Base-by-base conservation (phyloP, 257 asterid genomes). In the Ilex asprella region DNA sequence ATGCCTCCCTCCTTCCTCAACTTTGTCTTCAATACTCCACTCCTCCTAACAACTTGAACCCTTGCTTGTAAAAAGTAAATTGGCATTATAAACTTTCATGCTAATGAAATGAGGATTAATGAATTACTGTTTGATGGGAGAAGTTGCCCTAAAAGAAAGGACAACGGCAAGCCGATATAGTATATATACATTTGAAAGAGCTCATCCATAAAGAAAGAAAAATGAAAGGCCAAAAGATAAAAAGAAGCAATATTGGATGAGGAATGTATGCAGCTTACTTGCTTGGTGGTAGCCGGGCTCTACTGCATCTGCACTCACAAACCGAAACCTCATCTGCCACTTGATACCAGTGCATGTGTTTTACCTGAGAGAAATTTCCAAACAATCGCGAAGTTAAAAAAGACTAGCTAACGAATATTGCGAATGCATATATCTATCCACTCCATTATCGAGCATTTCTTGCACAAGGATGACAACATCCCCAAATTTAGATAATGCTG, bases 221-320 rank as follows among this genome's bases (percentile, higher is more conserved):
- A 12, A 16, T 49, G 44, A 51, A 39, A 16, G 13, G 41, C 11
- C 41, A 43, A 44, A 49, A n/a, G 30, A 16, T 44, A 47, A 52
- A 55, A 55, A 56, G 13, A 54, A 62, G 51, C 30, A 30, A 27
- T 50, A 56, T 56, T 63, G 63, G 65, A 16, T 66, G 77, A 65
- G 64, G 31, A 59, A 55, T 39, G 16, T 29, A 3, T 35, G 66
- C 56, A 63, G 63, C 81, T 84, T 82, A 91, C 98, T 80, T 91
- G 95, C 95, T 91, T 57, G 95, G 89, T 5, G 96, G 98, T 80
- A 91, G 59, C 71, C 81, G 79, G 50, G 98, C 96, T 71, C 94
- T 85, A 61, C 75, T 86, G 75, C 96, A 91, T 85, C 96, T 86
- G 81, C 98, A 91, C 75, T 91, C 96, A 74, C 98, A 91, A 65